Percentiles rank a stretch among this genome's conserved stretches.
These are phyloP conservation scores for Trametes sp. DNA, from an alignment of 1,284 basidiomycete species.

Conservation along the genomic window DNA sequence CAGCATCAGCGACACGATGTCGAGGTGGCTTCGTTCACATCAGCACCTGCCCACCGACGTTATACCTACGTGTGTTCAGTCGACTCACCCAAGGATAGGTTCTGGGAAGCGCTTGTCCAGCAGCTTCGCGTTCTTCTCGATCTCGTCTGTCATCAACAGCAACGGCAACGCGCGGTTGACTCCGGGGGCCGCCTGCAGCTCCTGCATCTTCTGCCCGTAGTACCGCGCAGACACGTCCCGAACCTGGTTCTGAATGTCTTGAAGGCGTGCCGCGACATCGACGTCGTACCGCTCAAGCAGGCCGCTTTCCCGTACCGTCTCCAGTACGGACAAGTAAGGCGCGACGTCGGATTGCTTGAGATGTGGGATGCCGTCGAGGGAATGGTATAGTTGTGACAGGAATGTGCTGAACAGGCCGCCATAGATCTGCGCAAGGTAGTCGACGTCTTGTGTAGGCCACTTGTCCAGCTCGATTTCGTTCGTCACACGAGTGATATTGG, in stretches of 20 bases:
- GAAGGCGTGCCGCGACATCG: constrained; percentile 67
- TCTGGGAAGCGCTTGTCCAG: constrained; percentile 88
- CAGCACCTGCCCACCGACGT: background rate
- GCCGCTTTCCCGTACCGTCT: constrained; percentile 75
- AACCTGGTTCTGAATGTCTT: constrained; percentile 77
- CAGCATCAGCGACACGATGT: constrained; percentile 81
- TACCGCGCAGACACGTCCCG: constrained; percentile 72
- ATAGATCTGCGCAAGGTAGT: constrained; percentile 71
- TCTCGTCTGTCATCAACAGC: constrained; percentile 85
- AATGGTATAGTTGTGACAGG: constrained; percentile 85
- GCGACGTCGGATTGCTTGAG: constrained; percentile 75
- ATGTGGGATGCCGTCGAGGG: constrained; percentile 77
- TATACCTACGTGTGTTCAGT: background rate
- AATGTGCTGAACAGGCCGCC: constrained; percentile 87
- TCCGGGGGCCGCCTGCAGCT: constrained; percentile 70
- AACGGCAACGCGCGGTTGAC: constrained; percentile 84
- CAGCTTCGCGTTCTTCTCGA: constrained; percentile 86
- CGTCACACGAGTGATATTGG: constrained; percentile 74
- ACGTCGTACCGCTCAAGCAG: constrained; percentile 73
- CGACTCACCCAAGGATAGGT: constrained; percentile 77
- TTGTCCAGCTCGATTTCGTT: constrained; percentile 74
- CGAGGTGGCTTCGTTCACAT: constrained; percentile 62
- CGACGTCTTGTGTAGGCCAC: constrained; percentile 88
- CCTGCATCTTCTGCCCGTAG: constrained; percentile 76
- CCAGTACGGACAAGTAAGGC: constrained; percentile 70